Percentiles rank a stretch among this genome's conserved stretches.
phyloP scores from a whole-genome alignment of 2,329 filamentous ascomycete genomes.

The Alternaria longipes region DNA sequence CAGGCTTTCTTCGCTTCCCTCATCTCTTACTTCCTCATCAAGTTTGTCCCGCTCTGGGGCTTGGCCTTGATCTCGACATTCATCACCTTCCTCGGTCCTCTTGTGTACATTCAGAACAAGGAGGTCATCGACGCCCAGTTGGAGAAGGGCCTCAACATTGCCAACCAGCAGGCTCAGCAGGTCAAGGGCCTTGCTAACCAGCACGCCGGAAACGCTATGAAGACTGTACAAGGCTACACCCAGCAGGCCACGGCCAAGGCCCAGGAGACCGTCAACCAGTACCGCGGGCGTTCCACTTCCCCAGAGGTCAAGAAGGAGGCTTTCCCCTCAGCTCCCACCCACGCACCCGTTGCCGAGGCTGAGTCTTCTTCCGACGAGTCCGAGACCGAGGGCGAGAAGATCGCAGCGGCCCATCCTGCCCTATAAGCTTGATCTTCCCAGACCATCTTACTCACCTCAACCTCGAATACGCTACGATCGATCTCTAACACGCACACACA shows the following conservation, averaged over 20 bases:
- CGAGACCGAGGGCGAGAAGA: slow-evolving; percentile 11
- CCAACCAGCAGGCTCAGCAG: slow-evolving; percentile 67
- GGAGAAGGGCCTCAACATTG: slow-evolving; percentile 61
- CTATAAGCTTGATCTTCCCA: slow-evolving; percentile 26
- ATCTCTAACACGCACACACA: slow-evolving; percentile 24
- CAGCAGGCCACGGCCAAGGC: slow-evolving; percentile 69
- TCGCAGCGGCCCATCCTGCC: slow-evolving; percentile 38
- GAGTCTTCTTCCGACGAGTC: slow-evolving; percentile 20
- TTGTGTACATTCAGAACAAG: slow-evolving; percentile 72
- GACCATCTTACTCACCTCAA: background rate
- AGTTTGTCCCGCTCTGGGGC: slow-evolving; percentile 72
- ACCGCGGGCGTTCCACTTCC: slow-evolving; percentile 50
- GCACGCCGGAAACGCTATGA: slow-evolving; percentile 66
- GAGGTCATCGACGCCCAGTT: slow-evolving; percentile 70
- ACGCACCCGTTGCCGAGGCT: slow-evolving; percentile 19
- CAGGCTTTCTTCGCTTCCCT: slow-evolving; percentile 69
- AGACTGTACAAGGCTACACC: slow-evolving; percentile 66
- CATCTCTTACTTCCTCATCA: slow-evolving; percentile 71
- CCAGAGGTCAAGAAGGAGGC: slow-evolving; percentile 41
- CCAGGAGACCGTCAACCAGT: slow-evolving; percentile 58
- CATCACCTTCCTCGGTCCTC: slow-evolving; percentile 66
- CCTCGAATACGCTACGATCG: slow-evolving; percentile 4
- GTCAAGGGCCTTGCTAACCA: slow-evolving; percentile 68
- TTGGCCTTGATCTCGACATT: slow-evolving; percentile 66
- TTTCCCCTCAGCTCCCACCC: slow-evolving; percentile 27